phyloP scores from a whole-genome alignment of 2,329 filamentous ascomycete genomes.

The Scedosporium minutisporum region DNA sequence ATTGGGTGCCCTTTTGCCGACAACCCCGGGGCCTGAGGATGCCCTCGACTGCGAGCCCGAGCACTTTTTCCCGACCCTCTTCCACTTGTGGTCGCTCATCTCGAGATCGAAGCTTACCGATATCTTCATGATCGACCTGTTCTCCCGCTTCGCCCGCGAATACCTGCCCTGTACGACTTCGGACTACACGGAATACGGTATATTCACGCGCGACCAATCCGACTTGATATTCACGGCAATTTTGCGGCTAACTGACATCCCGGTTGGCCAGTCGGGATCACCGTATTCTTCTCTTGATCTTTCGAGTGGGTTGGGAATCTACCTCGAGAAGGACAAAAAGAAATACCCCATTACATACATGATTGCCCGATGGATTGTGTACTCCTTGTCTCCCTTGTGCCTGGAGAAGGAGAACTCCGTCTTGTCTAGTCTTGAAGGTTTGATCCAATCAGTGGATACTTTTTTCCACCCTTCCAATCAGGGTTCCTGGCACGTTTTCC shows the following conservation, averaged over 20 bases:
- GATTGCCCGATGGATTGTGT: slow-evolving; percentile 85
- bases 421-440: slow-evolving; percentile 73
- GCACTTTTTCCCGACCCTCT: slow-evolving; percentile 84
- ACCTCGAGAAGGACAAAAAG: slow-evolving; percentile 84
- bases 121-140: slow-evolving; percentile 76
- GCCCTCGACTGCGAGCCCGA: slow-evolving; percentile 73
- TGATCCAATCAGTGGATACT: slow-evolving; percentile 92
- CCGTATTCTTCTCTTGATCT: slow-evolving; percentile 83
- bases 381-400: slow-evolving; percentile 81
- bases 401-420: slow-evolving; percentile 70
- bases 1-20: slow-evolving; percentile 81
- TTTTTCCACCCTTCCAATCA: slow-evolving; percentile 99
- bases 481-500: slow-evolving; percentile 78
- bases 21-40: slow-evolving; percentile 62
- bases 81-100: slow-evolving; percentile 92
- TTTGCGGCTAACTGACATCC: slow-evolving; percentile 82
- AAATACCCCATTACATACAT: slow-evolving; percentile 89
- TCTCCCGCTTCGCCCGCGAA: slow-evolving; percentile 80
- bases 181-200: slow-evolving; percentile 74
- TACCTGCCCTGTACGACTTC: slow-evolving; percentile 66
- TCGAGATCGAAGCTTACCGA: slow-evolving; percentile 84
- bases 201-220: slow-evolving; percentile 87
- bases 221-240: slow-evolving; percentile 88
- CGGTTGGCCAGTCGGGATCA: slow-evolving; percentile 89
- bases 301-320: slow-evolving; percentile 70